Base-by-base conservation (phyloP, 2,329 filamentous ascomycete genomes). In the Sporothrix brunneoviolacea region DNA sequence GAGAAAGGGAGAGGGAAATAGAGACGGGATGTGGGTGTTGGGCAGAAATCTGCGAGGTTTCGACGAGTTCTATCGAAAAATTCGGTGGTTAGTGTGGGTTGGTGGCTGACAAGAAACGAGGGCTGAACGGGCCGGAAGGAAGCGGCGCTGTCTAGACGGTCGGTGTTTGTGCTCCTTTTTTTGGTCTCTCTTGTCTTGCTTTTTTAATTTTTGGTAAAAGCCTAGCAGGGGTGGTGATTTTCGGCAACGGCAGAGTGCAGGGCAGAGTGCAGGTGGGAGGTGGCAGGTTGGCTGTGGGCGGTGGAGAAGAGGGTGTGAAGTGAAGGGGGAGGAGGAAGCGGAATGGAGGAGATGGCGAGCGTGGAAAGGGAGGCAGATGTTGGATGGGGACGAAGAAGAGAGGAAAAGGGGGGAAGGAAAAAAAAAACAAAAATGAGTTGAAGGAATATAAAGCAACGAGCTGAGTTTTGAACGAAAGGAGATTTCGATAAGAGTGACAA, bases 81-180 rank as follows among this genome's bases (percentile, higher is more conserved):
- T 40, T 48, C 24, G 30, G 24, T 22, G 44, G 52, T 56, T 56
- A 56, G 55, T 50, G 55, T 50, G 54, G 47, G 39, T 39, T 51
- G 19, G 12, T 40, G 45, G 48, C 30, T 50, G 53, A 47, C 40
- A 38, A 41, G 24, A 42, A 18, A 8, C 38, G 45, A 56, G 55
- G 54, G 56, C 55, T 59, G 54, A 53, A 54, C 36, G 54, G 36
- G 53, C 21, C 35, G 48, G 48, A 42, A 33, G 18, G 38, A 40
- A 51, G 50, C 36, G 38, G 46, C 33, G 43, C 33, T 45, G 46
- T 40, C 12, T 39, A 38, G 28, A 13, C 16, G 9, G 41, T 35
- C 21, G 35, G 13, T 16, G 41, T 41, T 28, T 41, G 13, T 30
- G 19, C 13, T 52, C 3, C 33, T 38, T 43, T 32, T 16, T 22